Conservation (phyloP, 2,329 filamentous ascomycete species). For the Aspergillus novofumigatus region DNA sequence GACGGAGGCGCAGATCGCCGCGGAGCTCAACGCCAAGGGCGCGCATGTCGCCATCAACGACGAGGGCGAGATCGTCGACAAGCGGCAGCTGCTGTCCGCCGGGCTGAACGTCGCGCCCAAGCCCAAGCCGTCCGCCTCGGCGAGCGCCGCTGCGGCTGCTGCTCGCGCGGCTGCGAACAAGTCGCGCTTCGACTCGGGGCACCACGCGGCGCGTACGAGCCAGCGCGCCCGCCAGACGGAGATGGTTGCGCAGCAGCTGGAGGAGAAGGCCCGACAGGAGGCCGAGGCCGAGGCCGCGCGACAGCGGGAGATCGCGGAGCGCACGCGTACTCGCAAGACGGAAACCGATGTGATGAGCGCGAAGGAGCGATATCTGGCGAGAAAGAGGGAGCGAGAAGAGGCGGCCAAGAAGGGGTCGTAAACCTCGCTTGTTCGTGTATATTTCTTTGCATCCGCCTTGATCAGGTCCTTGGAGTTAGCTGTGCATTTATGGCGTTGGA, state of each 20-base stretch:
- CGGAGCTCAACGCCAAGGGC: conserved; percentile 48
- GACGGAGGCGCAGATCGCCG: conserved; percentile 52
- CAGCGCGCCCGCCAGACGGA: conserved; percentile 55
- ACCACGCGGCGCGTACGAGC: conserved; percentile 37
- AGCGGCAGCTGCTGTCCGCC: conserved; percentile 58
- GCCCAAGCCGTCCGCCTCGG: conserved; percentile 38
- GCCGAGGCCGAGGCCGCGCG: conserved; percentile 56
- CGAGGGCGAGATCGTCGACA: conserved; percentile 62
- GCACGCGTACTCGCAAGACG: conserved; percentile 57
- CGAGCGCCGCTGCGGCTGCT: conserved; percentile 14
- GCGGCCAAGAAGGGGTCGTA: conserved; percentile 23
- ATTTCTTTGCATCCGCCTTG: conserved; percentile 5
- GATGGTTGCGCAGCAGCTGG: conserved; percentile 59
- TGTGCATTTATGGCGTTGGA: conserved; percentile 2
- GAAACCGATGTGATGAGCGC: conserved; percentile 56
- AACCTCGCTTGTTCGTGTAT: not conserved
- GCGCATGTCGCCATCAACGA: conserved; percentile 58
- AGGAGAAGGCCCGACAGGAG: conserved; percentile 51
- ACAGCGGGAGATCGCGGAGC: conserved; percentile 50
- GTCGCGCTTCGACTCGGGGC: conserved; percentile 22
- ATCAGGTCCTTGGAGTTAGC: not conserved
- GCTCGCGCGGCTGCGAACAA: conserved; percentile 15
- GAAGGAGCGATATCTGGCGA: conserved; percentile 57
- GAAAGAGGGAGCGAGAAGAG: conserved; percentile 52
- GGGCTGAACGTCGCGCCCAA: conserved; percentile 59